These are phyloP conservation scores for Xylaria sp. DNA, from an alignment of 2,329 filamentous ascomycete species.

Conservation along the genomic window DNA sequence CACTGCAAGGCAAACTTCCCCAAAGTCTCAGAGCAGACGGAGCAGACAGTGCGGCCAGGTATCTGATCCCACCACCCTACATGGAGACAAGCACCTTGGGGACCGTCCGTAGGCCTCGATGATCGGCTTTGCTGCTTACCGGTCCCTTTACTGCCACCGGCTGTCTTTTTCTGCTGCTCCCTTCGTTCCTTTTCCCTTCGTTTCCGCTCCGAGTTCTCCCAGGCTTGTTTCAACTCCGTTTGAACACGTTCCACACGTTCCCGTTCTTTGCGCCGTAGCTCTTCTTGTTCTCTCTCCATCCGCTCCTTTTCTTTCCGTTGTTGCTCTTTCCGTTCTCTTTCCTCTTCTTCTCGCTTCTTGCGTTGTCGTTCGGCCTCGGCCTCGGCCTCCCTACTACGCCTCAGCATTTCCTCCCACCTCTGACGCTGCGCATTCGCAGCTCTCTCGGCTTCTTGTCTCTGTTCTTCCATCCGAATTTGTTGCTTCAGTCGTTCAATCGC, in stretches of 20 bases:
- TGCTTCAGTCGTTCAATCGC: slow-evolving; percentile 12
- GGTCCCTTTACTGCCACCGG: neutral
- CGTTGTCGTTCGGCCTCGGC: neutral
- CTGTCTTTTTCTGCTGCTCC: neutral
- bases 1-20: slow-evolving; percentile 5
- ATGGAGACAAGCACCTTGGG: neutral
- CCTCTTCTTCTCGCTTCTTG: neutral
- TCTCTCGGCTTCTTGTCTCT: slow-evolving; percentile 1
- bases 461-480: slow-evolving; percentile 3
- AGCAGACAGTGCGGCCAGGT: slow-evolving; percentile 3
- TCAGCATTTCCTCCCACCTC: slow-evolving; percentile 3
- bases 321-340: neutral
- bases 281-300: neutral
- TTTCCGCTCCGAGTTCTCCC: neutral
- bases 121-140: neutral
- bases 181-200: neutral
- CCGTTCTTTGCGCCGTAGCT: neutral
- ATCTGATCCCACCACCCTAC: neutral
- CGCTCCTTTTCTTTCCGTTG: neutral
- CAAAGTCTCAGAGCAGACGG: slow-evolving; percentile 2
- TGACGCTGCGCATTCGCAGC: slow-evolving; percentile 1
- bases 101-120: neutral
- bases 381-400: slow-evolving; percentile 1
- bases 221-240: neutral
- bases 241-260: neutral